Base-by-base conservation (phyloP, 192 early-diverging fungal species). In the Radiomyces spectabilis region DNA sequence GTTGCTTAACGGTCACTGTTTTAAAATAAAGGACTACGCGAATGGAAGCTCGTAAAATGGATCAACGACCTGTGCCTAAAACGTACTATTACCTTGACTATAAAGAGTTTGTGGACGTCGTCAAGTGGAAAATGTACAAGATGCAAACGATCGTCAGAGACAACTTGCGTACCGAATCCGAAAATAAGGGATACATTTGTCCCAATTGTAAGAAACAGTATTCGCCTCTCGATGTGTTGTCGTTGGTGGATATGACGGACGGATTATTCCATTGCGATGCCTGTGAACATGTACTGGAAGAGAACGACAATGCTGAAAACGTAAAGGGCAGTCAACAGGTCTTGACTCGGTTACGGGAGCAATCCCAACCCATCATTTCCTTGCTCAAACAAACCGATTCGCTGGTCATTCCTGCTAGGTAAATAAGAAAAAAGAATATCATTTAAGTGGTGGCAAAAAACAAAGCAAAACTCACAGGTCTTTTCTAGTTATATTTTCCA, bases 11-110 rank as follows among this genome's bases (percentile, higher is more conserved):
- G 6, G 13, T 15, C n/a, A 6, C 0, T 31, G 16, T 37, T 8
- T 13, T 9, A 52, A 40, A 48, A 34, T 26, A 13, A 46, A 82
- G 80, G 50, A 58, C 61, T 27, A 76, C 71, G 19, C 71, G 68
- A 32, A 61, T 69, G 29, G 82, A 84, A 63, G 66, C 77, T 26
- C 49, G 79, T 48, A 80, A 72, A 43, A 77, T 74, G 21, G 77
- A 79, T 51, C 78, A 82, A 50, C 68, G 79, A 19, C 60, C 70
- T 15, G 65, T 79, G 13, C 77, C 80, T 12, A 79, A 80, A 55
- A 77, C 77, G 32, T 92, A 85, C 55, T 93, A 89, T 66, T 92
- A 89, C 62, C 75, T 97, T 10, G 94, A 97, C 71, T 94, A 93
- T 73, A 89, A 88, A 61, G 76, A 85, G n/a, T 91, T 94, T 70